Conservation (phyloP, 768 basidiomycete species). For the Mycena sanguinolenta region DNA sequence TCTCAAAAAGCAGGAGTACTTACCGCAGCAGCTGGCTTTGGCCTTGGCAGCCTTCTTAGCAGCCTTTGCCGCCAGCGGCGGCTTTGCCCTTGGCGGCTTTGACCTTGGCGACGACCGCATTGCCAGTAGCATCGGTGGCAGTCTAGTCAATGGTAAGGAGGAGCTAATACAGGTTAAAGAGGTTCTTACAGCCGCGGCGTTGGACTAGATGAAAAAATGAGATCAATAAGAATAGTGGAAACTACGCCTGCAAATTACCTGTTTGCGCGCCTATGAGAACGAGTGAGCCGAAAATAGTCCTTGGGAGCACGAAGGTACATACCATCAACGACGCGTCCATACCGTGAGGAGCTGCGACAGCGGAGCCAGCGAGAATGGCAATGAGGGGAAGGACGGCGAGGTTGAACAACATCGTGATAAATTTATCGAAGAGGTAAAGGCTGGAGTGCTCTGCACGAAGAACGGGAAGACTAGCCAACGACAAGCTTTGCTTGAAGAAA, state of each 20-base stretch:
- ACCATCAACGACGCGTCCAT: constrained; percentile 37
- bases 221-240: neutral
- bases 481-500: constrained; percentile 24
- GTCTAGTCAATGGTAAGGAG: constrained; percentile 16
- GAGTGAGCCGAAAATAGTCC: constrained; percentile 2
- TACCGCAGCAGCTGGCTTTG: too few relatives aligned
- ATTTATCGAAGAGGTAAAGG: constrained; percentile 23
- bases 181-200: constrained; percentile 30
- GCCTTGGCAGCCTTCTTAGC: too few relatives aligned
- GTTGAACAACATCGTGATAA: constrained; percentile 45
- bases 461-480: constrained; percentile 32
- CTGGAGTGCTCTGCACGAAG: constrained; percentile 35
- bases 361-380: constrained; percentile 40
- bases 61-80: too few relatives aligned
- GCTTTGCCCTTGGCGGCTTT: too few relatives aligned
- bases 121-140: constrained; percentile 21
- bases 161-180: neutral
- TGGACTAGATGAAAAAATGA: neutral
- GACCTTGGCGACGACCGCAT: too few relatives aligned
- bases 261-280: constrained; percentile 21
- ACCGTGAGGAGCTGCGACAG: constrained; percentile 43
- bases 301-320: neutral
- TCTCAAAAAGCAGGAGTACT: too few relatives aligned
- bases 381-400: constrained; percentile 42
- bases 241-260: neutral